phyloP scores from a whole-genome alignment of 306 rosid genomes.

The Ochetophila trinervis region DNA sequence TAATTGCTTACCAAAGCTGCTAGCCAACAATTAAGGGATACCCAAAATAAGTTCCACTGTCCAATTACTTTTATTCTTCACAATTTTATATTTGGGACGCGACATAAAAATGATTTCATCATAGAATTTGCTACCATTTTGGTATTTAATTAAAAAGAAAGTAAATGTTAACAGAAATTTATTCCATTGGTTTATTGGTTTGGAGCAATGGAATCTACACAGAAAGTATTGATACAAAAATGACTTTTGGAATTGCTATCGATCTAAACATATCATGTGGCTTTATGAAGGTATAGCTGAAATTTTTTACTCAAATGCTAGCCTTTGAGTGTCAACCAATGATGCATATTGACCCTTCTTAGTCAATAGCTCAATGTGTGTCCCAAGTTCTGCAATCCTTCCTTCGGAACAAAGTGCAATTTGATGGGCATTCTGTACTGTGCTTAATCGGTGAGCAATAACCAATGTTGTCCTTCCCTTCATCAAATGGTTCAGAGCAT shows the following conservation, averaged over 20 bases:
- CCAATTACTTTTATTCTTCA: no score
- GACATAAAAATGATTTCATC: no score
- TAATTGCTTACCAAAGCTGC: no score
- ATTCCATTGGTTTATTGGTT: no score
- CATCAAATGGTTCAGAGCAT: conserved; percentile 76
- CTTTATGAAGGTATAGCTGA: background rate
- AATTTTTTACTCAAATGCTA: conserved; percentile 69
- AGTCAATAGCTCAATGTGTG: conserved; percentile 69
- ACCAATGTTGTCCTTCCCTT: conserved; percentile 87
- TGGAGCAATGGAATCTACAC: background rate
- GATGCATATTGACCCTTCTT: conserved; percentile 83
- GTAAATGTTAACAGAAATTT: no score
- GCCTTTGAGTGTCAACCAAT: conserved; percentile 81
- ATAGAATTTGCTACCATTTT: no score
- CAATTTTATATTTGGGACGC: no score
- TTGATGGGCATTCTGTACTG: conserved; percentile 87
- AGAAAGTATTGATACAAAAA: background rate
- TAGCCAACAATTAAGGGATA: no score
- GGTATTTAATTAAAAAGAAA: no score
- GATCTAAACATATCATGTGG: background rate
- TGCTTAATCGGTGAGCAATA: conserved; percentile 88
- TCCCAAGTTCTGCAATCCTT: conserved; percentile 68
- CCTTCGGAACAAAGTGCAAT: conserved; percentile 78
- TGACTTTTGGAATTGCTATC: background rate
- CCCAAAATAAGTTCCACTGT: no score